Conservation (phyloP, 2,329 filamentous ascomycete genomes). For the Tolypocladium album region DNA sequence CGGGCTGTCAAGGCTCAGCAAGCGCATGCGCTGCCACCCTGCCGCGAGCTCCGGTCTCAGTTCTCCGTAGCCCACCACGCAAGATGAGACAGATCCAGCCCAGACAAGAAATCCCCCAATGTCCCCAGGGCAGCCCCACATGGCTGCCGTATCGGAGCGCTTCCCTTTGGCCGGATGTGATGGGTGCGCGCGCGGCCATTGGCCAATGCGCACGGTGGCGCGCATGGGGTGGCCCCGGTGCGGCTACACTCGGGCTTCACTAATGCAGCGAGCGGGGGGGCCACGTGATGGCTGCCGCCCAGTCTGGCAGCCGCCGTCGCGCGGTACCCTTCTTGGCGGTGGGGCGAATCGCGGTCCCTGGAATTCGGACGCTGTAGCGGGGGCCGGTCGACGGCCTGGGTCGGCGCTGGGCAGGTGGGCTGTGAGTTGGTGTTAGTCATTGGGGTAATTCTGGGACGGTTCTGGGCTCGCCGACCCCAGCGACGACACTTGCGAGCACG, state of each 20-base stretch:
- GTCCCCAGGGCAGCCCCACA: neutral
- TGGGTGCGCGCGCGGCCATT: constrained; percentile 1
- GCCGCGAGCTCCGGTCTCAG: neutral
- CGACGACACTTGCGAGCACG: too few relatives aligned
- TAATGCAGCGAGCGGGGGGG: constrained; percentile 4
- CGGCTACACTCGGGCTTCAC: constrained; percentile 13
- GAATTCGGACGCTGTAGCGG: neutral
- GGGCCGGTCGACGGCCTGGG: neutral
- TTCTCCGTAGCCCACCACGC: neutral
- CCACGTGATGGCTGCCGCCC: constrained; percentile 11
- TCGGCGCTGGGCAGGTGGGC: neutral
- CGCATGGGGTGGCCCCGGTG: constrained; percentile 9
- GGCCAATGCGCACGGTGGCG: constrained; percentile 2
- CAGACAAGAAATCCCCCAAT: neutral
- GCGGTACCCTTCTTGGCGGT: neutral
- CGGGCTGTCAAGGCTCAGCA: neutral
- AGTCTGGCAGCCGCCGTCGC: constrained; percentile 2
- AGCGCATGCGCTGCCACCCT: neutral
- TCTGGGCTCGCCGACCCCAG: neutral
- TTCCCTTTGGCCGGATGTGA: constrained; percentile 4
- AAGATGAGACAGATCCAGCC: constrained; percentile 1
- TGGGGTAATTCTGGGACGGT: neutral
- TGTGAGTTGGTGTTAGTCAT: neutral
- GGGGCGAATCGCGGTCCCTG: neutral
- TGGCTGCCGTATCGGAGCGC: constrained; percentile 10